Evolutionary conservation across 176 grass and related monocot genomes (phyloP).

Genomic region (Ensete glaucum): DNA sequence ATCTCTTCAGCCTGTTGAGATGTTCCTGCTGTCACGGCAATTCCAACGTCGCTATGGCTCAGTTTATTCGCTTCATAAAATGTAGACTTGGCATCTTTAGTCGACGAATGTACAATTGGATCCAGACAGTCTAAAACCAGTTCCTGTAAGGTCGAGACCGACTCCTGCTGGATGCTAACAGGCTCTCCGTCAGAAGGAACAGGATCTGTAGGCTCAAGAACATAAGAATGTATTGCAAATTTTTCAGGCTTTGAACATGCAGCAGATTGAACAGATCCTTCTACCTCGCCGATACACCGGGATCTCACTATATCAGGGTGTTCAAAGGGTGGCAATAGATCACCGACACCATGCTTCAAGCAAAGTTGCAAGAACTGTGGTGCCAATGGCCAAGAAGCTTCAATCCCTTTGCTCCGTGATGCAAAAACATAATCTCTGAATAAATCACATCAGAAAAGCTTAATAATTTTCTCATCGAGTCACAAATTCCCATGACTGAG

Average conservation of each 20-base stretch:
- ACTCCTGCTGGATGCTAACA: conserved; percentile 28
- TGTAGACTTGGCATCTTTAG: conserved; percentile 31
- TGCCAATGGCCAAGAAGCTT: conserved; percentile 25
- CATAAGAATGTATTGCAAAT: conserved; percentile 2
- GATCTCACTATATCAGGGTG: conserved; percentile 50
- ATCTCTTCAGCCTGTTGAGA: conserved; percentile 6
- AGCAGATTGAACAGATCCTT: conserved; percentile 14
- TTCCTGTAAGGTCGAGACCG: conserved; percentile 25
- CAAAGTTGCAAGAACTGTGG: conserved; percentile 19
- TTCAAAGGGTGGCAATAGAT: conserved; percentile 38
- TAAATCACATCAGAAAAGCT: too few relatives aligned
- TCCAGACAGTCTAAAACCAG: conserved; percentile 9
- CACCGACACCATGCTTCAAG: conserved; percentile 20
- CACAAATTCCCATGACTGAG: neutral
- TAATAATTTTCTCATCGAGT: neutral
- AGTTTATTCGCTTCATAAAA: conserved; percentile 17
- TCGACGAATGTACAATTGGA: neutral
- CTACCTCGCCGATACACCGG: conserved; percentile 17
- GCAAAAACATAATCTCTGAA: conserved; percentile 26
- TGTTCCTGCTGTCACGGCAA: neutral
- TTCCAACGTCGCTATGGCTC: conserved; percentile 13
- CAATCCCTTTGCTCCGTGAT: conserved; percentile 20
- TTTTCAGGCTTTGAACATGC: conserved; percentile 6
- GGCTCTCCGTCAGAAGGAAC: conserved; percentile 18
- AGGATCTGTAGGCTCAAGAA: conserved; percentile 33